Base-by-base conservation (phyloP, 2,329 filamentous ascomycete genomes). In the Penicillium sclerotigenum region DNA sequence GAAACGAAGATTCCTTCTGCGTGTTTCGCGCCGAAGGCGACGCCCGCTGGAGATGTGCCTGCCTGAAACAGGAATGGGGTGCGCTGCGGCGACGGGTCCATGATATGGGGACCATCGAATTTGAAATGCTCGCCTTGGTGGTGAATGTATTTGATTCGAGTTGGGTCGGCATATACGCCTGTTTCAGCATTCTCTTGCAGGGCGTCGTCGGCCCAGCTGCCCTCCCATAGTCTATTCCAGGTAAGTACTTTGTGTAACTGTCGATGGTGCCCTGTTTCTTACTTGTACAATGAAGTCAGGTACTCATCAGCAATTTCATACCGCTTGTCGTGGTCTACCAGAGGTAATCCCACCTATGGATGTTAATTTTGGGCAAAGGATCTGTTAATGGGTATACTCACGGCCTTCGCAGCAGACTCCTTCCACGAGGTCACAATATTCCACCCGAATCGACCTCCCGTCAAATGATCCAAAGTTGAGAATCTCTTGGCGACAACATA, bases 401-500 rank as follows among this genome's bases (percentile, higher is more conserved):
- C 47, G 1, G 47, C 47, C 11, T 51, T 42, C 7, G 48, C 48
- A n/a, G 48, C 38, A n/a, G 48, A 73, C 36, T 77, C 72, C 5
- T 76, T 63, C 52, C 77, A 77, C 8, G 69, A 73, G 0, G 78
- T 80, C 1, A 80, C 77, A 36, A 79, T 75, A 53, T 81, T 80
- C 78, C 78, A 79, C 0, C 72, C 80, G 0, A 79, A 77, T 4
- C 80, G 72, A 0, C 79, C 79, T 33, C 71, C 67, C 36, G 74
- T 80, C 8, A 81, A 64, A 54, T 82, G 79, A 54, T 81, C 80
- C 4, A 82, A 64, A 0, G 77, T 80, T 0, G 80, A 79, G 46
- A 82, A 80, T 4, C 78, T 75, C 1, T 79, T 74, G 0, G 80
- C 80, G 6, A 81, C 73, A 41, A 80, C 78, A 43, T 80, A 81